These are phyloP conservation scores for Alternaria sp. DNA, from an alignment of 2,329 filamentous ascomycete species.

Conservation along the genomic window DNA sequence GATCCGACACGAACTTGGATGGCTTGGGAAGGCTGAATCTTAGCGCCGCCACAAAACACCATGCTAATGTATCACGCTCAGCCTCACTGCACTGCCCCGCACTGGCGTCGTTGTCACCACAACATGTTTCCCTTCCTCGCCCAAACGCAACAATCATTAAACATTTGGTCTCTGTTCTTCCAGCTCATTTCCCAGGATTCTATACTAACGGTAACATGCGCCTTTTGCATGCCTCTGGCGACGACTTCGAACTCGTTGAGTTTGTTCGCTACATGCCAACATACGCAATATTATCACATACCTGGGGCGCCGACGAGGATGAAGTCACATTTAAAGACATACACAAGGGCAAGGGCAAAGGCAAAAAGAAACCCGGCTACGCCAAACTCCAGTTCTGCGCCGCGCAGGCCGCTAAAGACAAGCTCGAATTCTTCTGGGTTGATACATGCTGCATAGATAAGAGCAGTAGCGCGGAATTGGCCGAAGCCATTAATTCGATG, in stretches of 20 bases:
- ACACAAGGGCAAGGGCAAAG: not conserved
- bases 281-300: slow-evolving; percentile 12
- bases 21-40: not conserved
- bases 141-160: not conserved
- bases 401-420: not conserved
- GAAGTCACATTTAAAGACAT: not conserved
- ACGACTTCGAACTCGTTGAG: not conserved
- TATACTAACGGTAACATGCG: not conserved
- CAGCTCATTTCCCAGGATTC: not conserved
- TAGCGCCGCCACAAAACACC: not conserved
- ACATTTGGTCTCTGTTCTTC: not conserved
- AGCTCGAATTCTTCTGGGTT: slow-evolving; percentile 4
- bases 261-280: not conserved
- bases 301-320: slow-evolving; percentile 2
- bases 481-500: slow-evolving; percentile 4
- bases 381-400: not conserved
- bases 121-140: not conserved
- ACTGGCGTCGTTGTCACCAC: not conserved
- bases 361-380: not conserved
- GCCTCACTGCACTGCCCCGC: not conserved
- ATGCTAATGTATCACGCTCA: not conserved
- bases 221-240: not conserved
- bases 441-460: slow-evolving; percentile 14
- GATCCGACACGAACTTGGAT: not conserved
- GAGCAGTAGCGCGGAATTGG: not conserved